Percentiles rank a stretch among this genome's conserved stretches.
phyloP scores from a whole-genome alignment of 2,329 filamentous ascomycete species.

The Dothistroma septosporum region DNA sequence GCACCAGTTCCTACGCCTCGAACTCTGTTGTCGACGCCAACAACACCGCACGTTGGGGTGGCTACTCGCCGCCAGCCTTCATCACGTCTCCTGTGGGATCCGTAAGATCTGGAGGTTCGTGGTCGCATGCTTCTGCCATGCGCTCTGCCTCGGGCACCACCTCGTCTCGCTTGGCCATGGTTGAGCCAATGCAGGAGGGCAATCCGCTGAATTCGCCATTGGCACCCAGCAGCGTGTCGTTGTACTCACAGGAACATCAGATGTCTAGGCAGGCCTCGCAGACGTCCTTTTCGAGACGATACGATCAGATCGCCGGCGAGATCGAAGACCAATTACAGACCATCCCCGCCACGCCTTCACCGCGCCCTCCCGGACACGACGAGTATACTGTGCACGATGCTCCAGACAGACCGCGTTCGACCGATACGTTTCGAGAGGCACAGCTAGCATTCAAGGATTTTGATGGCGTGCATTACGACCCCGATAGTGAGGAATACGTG shows the following conservation, averaged over 20 bases:
- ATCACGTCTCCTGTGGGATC: slow-evolving; percentile 65
- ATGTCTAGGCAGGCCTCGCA: slow-evolving; percentile 25
- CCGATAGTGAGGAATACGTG: slow-evolving; percentile 43
- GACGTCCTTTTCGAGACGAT: slow-evolving; percentile 28
- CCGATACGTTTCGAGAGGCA: slow-evolving; percentile 62
- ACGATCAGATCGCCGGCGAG: slow-evolving; percentile 31
- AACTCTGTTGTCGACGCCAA: slow-evolving; percentile 62
- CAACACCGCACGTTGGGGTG: slow-evolving; percentile 61
- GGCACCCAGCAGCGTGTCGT: slow-evolving; percentile 24
- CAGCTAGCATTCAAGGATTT: slow-evolving; percentile 71
- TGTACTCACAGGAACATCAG: slow-evolving; percentile 20
- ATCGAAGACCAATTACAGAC: slow-evolving; percentile 29
- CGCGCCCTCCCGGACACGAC: slow-evolving; percentile 22
- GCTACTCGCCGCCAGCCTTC: slow-evolving; percentile 65
- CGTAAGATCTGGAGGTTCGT: slow-evolving; percentile 47
- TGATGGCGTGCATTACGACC: slow-evolving; percentile 71
- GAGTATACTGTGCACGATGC: slow-evolving; percentile 11
- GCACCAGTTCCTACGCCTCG: slow-evolving; percentile 38
- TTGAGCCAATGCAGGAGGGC: slow-evolving; percentile 38
- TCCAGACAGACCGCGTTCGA: slow-evolving; percentile 48
- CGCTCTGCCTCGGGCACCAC: slow-evolving; percentile 40
- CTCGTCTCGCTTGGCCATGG: slow-evolving; percentile 40
- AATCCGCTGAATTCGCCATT: slow-evolving; percentile 35
- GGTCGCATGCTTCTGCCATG: slow-evolving; percentile 34
- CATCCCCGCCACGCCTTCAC: slow-evolving; percentile 26